Evolutionary conservation across 139 green algal species (phyloP).

Genomic region (Asterochloris sp.): DNA sequence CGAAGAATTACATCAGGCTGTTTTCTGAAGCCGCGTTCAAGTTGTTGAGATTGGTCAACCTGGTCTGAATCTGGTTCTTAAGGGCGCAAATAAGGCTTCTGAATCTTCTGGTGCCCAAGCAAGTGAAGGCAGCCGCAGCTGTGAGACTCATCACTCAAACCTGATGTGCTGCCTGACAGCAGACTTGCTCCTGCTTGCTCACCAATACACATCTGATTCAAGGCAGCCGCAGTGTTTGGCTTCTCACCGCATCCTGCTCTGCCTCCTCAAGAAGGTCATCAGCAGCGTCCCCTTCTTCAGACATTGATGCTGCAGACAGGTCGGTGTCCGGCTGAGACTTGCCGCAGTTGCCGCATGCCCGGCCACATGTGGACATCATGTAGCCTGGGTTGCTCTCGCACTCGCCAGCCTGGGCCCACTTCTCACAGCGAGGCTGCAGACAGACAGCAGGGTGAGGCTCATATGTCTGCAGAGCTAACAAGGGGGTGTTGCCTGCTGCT

Average conservation of each 20-base stretch:
- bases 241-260: background rate
- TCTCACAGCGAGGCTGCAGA: slow-evolving; percentile 9
- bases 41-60: background rate
- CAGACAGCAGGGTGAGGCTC: background rate
- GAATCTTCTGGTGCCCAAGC: too few relatives aligned
- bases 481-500: background rate
- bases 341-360: background rate
- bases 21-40: background rate
- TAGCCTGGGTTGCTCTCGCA: slow-evolving; percentile 12
- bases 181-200: background rate
- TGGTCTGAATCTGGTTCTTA: too few relatives aligned
- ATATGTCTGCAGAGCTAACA: background rate
- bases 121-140: too few relatives aligned
- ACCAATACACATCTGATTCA: background rate
- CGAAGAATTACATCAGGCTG: background rate
- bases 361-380: slow-evolving; percentile 13
- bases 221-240: background rate
- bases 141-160: too few relatives aligned
- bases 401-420: slow-evolving; percentile 13
- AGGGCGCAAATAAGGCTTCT: too few relatives aligned
- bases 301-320: too few relatives aligned
- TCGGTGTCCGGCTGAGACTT: background rate
- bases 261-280: background rate
- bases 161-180: background rate
- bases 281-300: background rate